Base-by-base conservation (phyloP, 2,329 filamentous ascomycete genomes). In the Hypoxylon sp. region DNA sequence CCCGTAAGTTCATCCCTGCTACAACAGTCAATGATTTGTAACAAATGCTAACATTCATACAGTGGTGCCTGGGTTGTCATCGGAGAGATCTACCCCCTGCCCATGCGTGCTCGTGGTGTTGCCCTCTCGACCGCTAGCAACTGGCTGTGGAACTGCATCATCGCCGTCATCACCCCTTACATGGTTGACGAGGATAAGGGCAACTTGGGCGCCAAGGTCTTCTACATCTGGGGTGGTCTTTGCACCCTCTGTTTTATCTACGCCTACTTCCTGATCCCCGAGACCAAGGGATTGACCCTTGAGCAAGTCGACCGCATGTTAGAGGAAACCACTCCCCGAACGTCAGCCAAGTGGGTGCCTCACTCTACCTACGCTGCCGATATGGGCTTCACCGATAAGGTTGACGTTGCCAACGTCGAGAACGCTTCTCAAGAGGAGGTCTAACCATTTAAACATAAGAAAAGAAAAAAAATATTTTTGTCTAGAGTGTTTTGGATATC, bases 221-320 rank as follows among this genome's bases (percentile, higher is more conserved):
- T 92, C 87, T 92, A 91, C 82, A 83, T 92, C 76, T 93, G 90
- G 90, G 90, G 90, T 46, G 83, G 82, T 43, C 88, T 91, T 65
- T 92, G 90, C 83, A 80, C 81, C 7, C 76, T 77, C 65, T 85
- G 85, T 58, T 82, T 87, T 52, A 75, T 88, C 75, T 93, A 91
- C 82, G 81, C 88, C 61, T 93, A 90, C 84, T 91, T 92, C 85
- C 83, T 93, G 61, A 83, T 93, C 39, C 90, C 88, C 64, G 89
- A 91, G 82, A 91, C 89, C 78, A 91, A 92, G 86, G 91, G 91
- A 61, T 85, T 93, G 48, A 90, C 90, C 55, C 88, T 93, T 45
- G 91, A 93, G 82, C 90, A 93, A 82, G 90, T 93, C 75, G 91
- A 93, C 83, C 89, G 88, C 84, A 95, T 96, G 92, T 88, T 96